Conservation (phyloP, 2,329 filamentous ascomycete genomes). For the Penicillium sp. region DNA sequence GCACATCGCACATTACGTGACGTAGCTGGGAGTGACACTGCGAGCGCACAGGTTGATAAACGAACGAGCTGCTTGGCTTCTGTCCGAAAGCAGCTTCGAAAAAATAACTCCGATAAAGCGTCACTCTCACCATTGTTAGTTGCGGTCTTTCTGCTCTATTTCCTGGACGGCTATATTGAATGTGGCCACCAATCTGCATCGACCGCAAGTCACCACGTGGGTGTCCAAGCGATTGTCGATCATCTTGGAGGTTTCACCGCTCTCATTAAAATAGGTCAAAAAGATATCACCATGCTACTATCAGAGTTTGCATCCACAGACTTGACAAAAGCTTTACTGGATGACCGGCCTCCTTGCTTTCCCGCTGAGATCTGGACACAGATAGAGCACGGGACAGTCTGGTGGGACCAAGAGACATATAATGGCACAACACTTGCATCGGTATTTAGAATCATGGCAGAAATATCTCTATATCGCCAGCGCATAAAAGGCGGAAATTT, state of each 20-base stretch:
- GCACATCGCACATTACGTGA: constrained; percentile 9
- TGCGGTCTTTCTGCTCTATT: constrained; percentile 47
- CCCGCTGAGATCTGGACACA: constrained; percentile 40
- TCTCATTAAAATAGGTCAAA: constrained; percentile 29
- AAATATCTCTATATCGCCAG: constrained; percentile 13
- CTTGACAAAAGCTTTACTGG: constrained; percentile 44
- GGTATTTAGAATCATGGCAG: constrained; percentile 17
- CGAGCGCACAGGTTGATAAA: constrained; percentile 9
- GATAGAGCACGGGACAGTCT: constrained; percentile 43
- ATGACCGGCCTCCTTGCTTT: constrained; percentile 41
- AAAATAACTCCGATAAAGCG: constrained; percentile 33
- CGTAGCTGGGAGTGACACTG: constrained; percentile 7
- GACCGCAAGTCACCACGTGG: constrained; percentile 38
- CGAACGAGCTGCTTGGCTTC: constrained; percentile 12
- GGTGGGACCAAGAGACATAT: constrained; percentile 41
- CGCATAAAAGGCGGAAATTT: neutral
- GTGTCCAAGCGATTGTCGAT: constrained; percentile 37
- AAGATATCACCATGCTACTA: constrained; percentile 23
- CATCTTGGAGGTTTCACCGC: constrained; percentile 25
- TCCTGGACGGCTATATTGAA: constrained; percentile 44
- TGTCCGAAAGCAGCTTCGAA: constrained; percentile 32
- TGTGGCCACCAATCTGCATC: constrained; percentile 33
- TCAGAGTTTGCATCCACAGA: constrained; percentile 49
- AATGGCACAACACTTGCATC: constrained; percentile 8
- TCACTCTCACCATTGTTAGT: constrained; percentile 40